phyloP scores from a whole-genome alignment of 306 rosid genomes.

The Lupinus albus region DNA sequence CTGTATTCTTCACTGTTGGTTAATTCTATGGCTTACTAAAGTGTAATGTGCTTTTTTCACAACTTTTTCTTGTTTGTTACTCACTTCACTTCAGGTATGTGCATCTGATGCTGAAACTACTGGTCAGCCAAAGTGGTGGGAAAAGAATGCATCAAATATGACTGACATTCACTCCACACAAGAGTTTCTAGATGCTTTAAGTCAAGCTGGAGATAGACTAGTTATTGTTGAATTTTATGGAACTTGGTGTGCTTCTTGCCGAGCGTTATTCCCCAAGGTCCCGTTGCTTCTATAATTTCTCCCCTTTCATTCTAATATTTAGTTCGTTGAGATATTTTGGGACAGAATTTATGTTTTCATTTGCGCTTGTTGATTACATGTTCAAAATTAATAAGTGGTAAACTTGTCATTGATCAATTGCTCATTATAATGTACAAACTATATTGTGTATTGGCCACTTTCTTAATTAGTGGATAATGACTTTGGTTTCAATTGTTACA shows the following conservation, averaged over 20 bases:
- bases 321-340: conserved; percentile 7
- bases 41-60: conserved; percentile 26
- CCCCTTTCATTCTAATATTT: conserved; percentile 30
- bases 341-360: neutral
- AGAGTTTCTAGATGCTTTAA: conserved; percentile 77
- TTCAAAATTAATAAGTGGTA: conserved; percentile 7
- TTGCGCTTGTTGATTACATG: conserved; percentile 7
- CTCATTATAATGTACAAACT: neutral
- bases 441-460: neutral
- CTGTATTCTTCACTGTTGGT: neutral
- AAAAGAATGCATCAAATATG: conserved; percentile 91
- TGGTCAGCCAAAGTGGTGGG: conserved; percentile 99
- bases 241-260: conserved; percentile 99
- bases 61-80: conserved; percentile 41
- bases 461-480: conserved; percentile 31
- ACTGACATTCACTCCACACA: conserved; percentile 91
- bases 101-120: conserved; percentile 70
- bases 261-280: conserved; percentile 97
- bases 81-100: conserved; percentile 59
- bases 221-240: conserved; percentile 97
- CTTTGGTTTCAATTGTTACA: too few species aligned
- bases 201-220: conserved; percentile 89
- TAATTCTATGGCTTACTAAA: conserved; percentile 27
- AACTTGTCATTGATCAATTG: neutral
- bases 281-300: conserved; percentile 3